Evolutionary conservation across 2,329 filamentous ascomycete species (phyloP).

Genomic region (Raffaelea arxii): DNA sequence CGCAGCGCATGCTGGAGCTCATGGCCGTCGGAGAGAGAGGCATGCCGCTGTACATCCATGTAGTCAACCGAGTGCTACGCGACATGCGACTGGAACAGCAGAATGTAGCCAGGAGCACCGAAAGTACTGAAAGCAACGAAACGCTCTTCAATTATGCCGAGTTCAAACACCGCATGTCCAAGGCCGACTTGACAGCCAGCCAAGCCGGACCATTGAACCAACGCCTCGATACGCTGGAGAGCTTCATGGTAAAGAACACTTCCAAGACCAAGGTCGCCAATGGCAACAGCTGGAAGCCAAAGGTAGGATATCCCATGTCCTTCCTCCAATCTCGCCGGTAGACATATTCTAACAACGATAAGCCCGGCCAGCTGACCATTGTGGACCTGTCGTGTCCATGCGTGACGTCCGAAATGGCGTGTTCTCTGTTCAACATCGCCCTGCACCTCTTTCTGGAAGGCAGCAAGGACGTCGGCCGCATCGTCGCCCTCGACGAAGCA

Average conservation of each 20-base stretch:
- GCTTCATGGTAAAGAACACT: slow-evolving; percentile 39
- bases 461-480: slow-evolving; percentile 35
- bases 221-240: slow-evolving; percentile 53
- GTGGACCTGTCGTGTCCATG: slow-evolving; percentile 63
- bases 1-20: slow-evolving; percentile 46
- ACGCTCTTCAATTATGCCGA: slow-evolving; percentile 36
- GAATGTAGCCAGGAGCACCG: no score
- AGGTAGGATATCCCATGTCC: slow-evolving; percentile 15
- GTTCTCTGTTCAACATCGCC: slow-evolving; percentile 63
- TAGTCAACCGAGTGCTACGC: slow-evolving; percentile 44
- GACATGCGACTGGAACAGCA: slow-evolving; percentile 41
- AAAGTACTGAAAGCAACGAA: slow-evolving; percentile 20
- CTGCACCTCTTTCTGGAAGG: slow-evolving; percentile 56
- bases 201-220: slow-evolving; percentile 48
- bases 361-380: slow-evolving; percentile 26
- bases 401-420: slow-evolving; percentile 56
- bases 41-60: slow-evolving; percentile 48
- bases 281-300: slow-evolving; percentile 21
- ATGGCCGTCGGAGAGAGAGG: slow-evolving; percentile 40
- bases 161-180: slow-evolving; percentile 30
- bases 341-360: not conserved
- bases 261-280: slow-evolving; percentile 9
- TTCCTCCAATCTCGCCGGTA: not conserved
- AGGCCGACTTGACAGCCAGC: slow-evolving; percentile 28
- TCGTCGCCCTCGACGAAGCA: slow-evolving; percentile 66